Percentiles rank a stretch among this genome's conserved stretches.
These are phyloP conservation scores for Colletotrichum sp. DNA, from an alignment of 2,329 filamentous ascomycete genomes.

Conservation along the genomic window DNA sequence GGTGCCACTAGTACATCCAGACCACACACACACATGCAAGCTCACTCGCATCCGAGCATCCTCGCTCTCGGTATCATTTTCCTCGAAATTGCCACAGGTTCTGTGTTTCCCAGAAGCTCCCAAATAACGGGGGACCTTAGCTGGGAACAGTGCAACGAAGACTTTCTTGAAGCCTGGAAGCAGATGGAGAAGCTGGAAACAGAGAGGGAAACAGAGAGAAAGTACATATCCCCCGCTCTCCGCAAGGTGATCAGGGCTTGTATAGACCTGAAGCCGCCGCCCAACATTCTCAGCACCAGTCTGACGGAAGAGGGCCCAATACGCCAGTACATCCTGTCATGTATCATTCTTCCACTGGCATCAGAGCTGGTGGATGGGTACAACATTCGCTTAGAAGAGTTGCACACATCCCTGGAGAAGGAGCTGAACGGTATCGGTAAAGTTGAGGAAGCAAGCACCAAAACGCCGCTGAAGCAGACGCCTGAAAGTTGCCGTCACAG, in stretches of 20 bases:
- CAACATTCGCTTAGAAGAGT: background rate
- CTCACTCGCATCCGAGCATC: background rate
- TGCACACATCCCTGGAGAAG: background rate
- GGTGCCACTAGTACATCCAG: fast-evolving
- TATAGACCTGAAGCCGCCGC: background rate
- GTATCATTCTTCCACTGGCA: background rate
- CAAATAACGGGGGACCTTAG: fast-evolving
- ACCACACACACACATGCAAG: background rate
- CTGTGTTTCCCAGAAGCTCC: background rate
- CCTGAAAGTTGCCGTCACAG: fast-evolving
- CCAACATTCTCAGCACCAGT: fast-evolving
- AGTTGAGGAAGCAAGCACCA: fast-evolving
- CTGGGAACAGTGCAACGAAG: background rate
- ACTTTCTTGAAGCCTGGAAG: background rate
- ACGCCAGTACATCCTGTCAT: background rate
- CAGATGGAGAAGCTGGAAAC: background rate
- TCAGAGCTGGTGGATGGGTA: background rate
- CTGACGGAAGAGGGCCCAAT: background rate
- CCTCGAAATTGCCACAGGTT: background rate
- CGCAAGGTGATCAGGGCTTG: background rate
- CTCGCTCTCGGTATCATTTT: background rate
- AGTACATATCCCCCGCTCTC: background rate
- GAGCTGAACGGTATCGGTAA: background rate
- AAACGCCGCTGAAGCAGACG: fast-evolving
- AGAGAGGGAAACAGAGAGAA: too few relatives aligned